Evolutionary conservation across 2,329 filamentous ascomycete species (phyloP), one percentile per base, ranked within the genome.

Genomic region (Leptoxyphium fumago): DNA sequence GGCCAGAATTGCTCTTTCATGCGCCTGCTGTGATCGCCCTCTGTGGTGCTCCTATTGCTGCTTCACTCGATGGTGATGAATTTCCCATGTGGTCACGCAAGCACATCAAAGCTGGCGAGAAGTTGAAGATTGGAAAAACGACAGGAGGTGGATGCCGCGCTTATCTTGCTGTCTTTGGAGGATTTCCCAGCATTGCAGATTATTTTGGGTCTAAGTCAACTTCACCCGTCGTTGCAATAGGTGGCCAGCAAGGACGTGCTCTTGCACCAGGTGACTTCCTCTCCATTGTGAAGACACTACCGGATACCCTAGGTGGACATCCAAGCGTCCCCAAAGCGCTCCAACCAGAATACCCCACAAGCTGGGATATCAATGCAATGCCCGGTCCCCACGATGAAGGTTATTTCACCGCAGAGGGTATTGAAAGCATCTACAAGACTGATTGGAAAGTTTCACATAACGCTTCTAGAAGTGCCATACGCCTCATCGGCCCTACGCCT

Each of bases 381-480:
- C 65, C 68, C 5, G 74, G 74, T 0, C 74, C 74, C 0, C 74
- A 77, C 42, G 70, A 74, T 38, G 66, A 72, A 43, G 74, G 70
- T 1, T 75, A 72, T 49, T 58, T 78, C 10, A 54, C 63, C 0
- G 54, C 64, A 0, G 68, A 74, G 42, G 73, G 73, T 44, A 68
- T 76, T 41, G 67, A 74, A 9, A 73, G 72, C 61, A 65, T 80
- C 2, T 80, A 77, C 57, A 58, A 61, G 5, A 72, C 70, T 0
- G 60, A 67, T n/a, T 79, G 74, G 72, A 74, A 73, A 41, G 65
- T 80, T 2, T 74, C 71, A 0, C 76, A 80, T 50, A 80, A 80
- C 46, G 70, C 73, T 1, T 73, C 72, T 10, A 64, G 78, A 45
- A 74, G 70, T 36, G 78, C 75, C 0, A 74, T 81, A 21, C 68